Evolutionary conservation across 768 basidiomycete genomes (phyloP), one percentile per base, ranked within the genome.

Genomic region (Clavulina sp.): DNA sequence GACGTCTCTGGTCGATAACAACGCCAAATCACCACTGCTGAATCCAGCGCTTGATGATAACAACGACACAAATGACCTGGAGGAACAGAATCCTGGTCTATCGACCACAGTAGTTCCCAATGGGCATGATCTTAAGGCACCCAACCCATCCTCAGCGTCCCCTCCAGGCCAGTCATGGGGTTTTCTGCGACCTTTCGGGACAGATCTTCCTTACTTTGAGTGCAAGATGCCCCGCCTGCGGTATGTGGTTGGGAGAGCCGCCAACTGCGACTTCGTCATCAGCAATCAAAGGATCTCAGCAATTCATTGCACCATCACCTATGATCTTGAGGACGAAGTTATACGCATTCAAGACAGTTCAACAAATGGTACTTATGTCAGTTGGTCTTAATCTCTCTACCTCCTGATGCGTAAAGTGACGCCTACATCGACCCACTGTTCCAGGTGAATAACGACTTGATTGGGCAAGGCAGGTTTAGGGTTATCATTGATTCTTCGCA

Each of bases 401-500:
- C 26, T 16, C 13, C 9, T 28, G 43, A 24, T 46, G 9, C 26
- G 26, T 24, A 13, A 26, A 46, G 13, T 28, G 13, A 9, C 26
- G 9, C 16, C 26, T 26, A 21, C 13, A 38, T 38, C 36, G 13
- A 38, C 21, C 13, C 21, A 21, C 43, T 24, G 13, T 9, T 4
- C 1, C 57, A 85, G 84, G 76, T 85, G 58, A 84, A 83, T 58
- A 75, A 75, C 29, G 64, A 64, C 34, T 76, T 75, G 62, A 71
- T 92, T 50, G 78, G 75, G 33, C 76, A 72, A 58, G 69, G 69
- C 36, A 64, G 69, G 6, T 69, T 71, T 50, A 67, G 73, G 33
- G 67, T 84, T 40, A 66, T 92, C 47, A 72, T 70, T 9, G 78
- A 86, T 54, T 89, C 91, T 4, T 84, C 85, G 61, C 87, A 91